phyloP scores from a whole-genome alignment of 1,139 yeast species.

The Saccharomyces hybrid region DNA sequence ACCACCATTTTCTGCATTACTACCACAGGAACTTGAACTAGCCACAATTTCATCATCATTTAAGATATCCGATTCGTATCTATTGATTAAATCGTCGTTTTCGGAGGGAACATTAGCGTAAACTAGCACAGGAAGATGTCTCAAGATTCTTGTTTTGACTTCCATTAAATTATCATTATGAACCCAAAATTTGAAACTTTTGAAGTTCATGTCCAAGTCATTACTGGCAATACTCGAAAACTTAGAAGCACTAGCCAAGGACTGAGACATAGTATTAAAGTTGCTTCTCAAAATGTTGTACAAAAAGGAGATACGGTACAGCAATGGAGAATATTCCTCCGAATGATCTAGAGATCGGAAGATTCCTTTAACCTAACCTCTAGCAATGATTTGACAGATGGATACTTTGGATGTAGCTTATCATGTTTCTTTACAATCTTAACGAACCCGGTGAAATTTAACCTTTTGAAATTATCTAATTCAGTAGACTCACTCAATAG shows the following conservation, averaged over 20 bases:
- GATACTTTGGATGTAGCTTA: slow-evolving; percentile 71
- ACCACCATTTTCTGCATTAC: slow-evolving; percentile 31
- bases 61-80: slow-evolving; percentile 31
- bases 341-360: no score
- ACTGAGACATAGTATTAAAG: slow-evolving; percentile 22
- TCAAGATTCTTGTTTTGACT: slow-evolving; percentile 83
- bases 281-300: slow-evolving; percentile 62
- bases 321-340: slow-evolving; percentile 88
- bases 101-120: slow-evolving; percentile 42
- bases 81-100: slow-evolving; percentile 27
- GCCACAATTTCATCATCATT: slow-evolving; percentile 33
- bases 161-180: slow-evolving; percentile 96
- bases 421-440: slow-evolving; percentile 96
- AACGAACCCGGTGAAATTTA: slow-evolving; percentile 89
- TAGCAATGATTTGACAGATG: slow-evolving; percentile 75
- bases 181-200: slow-evolving; percentile 87
- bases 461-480: slow-evolving; percentile 79
- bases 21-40: slow-evolving; percentile 23
- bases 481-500: slow-evolving; percentile 70
- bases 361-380: slow-evolving; percentile 77
- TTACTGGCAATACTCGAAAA: slow-evolving; percentile 25
- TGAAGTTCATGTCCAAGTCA: slow-evolving; percentile 45
- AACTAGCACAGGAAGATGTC: slow-evolving; percentile 87
- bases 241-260: slow-evolving; percentile 27
- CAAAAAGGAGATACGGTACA: slow-evolving; percentile 73